phyloP scores from a whole-genome alignment of 148 eudicot species.

The Fagopyrum tataricum region DNA sequence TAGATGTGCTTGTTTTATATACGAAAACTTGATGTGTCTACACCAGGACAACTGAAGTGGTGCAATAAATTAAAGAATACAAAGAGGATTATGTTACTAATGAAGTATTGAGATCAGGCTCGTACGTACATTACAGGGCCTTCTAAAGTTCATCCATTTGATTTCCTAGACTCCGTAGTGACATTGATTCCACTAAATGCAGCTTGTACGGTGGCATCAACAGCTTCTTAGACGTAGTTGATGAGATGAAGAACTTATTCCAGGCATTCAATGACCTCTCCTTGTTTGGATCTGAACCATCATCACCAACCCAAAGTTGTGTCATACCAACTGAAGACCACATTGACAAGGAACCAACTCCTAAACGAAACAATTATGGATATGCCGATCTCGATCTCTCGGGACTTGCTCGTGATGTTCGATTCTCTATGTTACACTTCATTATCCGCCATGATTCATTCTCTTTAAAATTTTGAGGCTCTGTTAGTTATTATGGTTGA shows the following conservation, averaged over 20 bases:
- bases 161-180: conserved; percentile 67
- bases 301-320: conserved; percentile 33
- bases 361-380: conserved; percentile 20
- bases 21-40: neutral
- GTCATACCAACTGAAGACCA: conserved; percentile 46
- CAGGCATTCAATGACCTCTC: conserved; percentile 32
- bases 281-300: conserved; percentile 29
- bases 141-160: conserved; percentile 31
- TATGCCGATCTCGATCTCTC: conserved; percentile 64
- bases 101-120: conserved; percentile 45
- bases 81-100: conserved; percentile 76
- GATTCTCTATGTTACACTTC: conserved; percentile 3
- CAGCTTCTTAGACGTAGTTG: conserved; percentile 73
- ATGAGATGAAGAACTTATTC: conserved; percentile 56
- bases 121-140: conserved; percentile 28
- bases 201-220: conserved; percentile 45
- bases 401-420: conserved; percentile 67
- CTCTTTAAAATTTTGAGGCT: neutral
- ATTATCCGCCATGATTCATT: neutral
- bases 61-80: conserved; percentile 71
- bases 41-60: conserved; percentile 70
- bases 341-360: conserved; percentile 25
- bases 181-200: conserved; percentile 63
- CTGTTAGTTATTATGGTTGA: neutral
- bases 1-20: too few species aligned